These are phyloP conservation scores for Ganoderma boninense DNA, from an alignment of 1,284 basidiomycete species.

Conservation along the genomic window DNA sequence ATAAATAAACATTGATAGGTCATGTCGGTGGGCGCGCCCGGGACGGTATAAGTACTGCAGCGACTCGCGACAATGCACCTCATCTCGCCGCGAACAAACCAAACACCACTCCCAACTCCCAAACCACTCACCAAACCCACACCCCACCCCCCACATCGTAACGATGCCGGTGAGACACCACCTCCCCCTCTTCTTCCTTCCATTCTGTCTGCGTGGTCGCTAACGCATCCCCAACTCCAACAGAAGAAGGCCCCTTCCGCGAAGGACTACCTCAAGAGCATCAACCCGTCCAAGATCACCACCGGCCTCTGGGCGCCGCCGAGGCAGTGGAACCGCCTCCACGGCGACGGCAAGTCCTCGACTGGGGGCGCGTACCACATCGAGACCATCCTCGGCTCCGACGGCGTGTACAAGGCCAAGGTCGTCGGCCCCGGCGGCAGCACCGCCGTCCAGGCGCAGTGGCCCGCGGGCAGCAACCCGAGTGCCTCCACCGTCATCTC, in stretches of 20 bases:
- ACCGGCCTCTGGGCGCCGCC: neutral
- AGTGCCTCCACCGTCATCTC: neutral
- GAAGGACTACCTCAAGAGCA: neutral
- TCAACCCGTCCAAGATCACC: neutral
- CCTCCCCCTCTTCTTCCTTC: neutral
- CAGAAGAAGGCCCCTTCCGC: neutral
- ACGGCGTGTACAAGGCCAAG: neutral
- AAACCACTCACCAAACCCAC: too few species aligned
- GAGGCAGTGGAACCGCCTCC: conserved; percentile 3
- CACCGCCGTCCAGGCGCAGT: neutral
- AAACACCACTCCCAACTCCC: neutral
- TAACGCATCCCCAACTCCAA: neutral
- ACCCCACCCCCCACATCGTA: neutral
- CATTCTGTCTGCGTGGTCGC: neutral
- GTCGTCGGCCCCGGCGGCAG: neutral
- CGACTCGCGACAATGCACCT: neutral
- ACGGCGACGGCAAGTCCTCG: neutral
- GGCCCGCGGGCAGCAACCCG: neutral
- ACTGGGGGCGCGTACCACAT: neutral
- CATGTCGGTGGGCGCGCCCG: neutral
- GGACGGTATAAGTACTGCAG: neutral
- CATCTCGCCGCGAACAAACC: neutral
- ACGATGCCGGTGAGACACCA: neutral
- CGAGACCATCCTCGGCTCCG: neutral
- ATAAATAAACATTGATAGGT: neutral